Evolutionary conservation across 495 filamentous ascomycete genomes (phyloP).

Genomic region (Darksidea phi): DNA sequence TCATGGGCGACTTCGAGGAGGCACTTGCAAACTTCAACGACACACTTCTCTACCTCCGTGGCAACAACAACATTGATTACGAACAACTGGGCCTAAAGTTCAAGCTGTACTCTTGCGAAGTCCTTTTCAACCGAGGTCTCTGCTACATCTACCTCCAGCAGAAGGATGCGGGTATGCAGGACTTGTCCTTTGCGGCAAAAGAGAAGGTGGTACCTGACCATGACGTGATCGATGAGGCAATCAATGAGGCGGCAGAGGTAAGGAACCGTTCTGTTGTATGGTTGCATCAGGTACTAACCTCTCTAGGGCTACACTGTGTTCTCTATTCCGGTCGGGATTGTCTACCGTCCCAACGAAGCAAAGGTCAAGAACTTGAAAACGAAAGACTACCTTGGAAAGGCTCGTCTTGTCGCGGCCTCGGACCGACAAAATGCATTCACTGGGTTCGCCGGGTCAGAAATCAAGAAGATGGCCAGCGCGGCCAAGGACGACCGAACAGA

Average conservation of each 20-base stretch:
- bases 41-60: slow-evolving; percentile 88
- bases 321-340: slow-evolving; percentile 91
- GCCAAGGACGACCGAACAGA: slow-evolving; percentile 69
- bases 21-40: slow-evolving; percentile 99
- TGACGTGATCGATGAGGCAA: slow-evolving; percentile 96
- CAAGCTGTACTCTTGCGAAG: slow-evolving; percentile 95
- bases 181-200: slow-evolving; percentile 87
- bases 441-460: slow-evolving; percentile 71
- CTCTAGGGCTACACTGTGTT: slow-evolving; percentile 94
- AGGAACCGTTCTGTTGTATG: not conserved
- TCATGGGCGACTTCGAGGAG: slow-evolving; percentile 96
- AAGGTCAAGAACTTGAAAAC: slow-evolving; percentile 98
- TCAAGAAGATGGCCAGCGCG: slow-evolving; percentile 58
- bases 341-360: slow-evolving; percentile 93
- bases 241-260: slow-evolving; percentile 89
- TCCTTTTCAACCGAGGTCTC: slow-evolving; percentile 94
- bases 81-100: slow-evolving; percentile 95
- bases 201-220: slow-evolving; percentile 95
- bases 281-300: slow-evolving; percentile 10
- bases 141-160: slow-evolving; percentile 97
- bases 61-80: slow-evolving; percentile 97
- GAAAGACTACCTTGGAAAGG: slow-evolving; percentile 95
- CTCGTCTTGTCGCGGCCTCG: slow-evolving; percentile 87
- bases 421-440: slow-evolving; percentile 74
- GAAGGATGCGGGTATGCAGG: slow-evolving; percentile 83